phyloP scores from a whole-genome alignment of 331 rosid species.

The Pyracantha coccinea region DNA sequence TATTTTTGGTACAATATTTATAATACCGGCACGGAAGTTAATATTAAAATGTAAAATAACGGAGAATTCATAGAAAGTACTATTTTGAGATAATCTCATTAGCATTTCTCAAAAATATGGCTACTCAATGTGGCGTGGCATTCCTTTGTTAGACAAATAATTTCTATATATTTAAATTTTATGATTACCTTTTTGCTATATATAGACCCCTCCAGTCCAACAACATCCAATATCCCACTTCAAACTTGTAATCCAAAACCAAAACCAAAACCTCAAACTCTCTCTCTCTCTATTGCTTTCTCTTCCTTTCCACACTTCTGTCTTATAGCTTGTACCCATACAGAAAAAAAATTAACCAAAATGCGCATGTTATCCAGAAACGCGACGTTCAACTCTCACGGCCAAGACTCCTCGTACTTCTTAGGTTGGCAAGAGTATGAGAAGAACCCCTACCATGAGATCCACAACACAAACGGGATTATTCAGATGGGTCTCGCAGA shows the following conservation, averaged over 20 bases:
- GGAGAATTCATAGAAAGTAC: too few species aligned
- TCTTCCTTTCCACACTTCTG: not conserved
- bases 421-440: constrained; percentile 92
- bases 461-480: constrained; percentile 69
- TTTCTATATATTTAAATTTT: not conserved
- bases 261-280: not conserved
- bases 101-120: too few species aligned
- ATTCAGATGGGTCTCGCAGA: constrained; percentile 99
- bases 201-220: constrained; percentile 22
- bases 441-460: constrained; percentile 62
- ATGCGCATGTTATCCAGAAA: constrained; percentile 66
- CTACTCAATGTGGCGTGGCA: constrained; percentile 8
- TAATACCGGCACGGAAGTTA: accelerated
- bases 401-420: constrained; percentile 98
- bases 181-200: not conserved
- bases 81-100: too few species aligned
- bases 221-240: constrained; percentile 18
- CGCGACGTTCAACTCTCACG: constrained; percentile 81
- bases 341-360: not conserved
- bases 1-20: too few species aligned
- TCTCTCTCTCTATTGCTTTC: not conserved
- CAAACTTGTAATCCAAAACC: constrained; percentile 6
- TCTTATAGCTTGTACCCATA: not conserved
- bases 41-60: too few species aligned
- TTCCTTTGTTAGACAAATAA: constrained; percentile 8